Evolutionary conservation across 768 basidiomycete species (phyloP).

Genomic region (Candolleomyces eurysporus): DNA sequence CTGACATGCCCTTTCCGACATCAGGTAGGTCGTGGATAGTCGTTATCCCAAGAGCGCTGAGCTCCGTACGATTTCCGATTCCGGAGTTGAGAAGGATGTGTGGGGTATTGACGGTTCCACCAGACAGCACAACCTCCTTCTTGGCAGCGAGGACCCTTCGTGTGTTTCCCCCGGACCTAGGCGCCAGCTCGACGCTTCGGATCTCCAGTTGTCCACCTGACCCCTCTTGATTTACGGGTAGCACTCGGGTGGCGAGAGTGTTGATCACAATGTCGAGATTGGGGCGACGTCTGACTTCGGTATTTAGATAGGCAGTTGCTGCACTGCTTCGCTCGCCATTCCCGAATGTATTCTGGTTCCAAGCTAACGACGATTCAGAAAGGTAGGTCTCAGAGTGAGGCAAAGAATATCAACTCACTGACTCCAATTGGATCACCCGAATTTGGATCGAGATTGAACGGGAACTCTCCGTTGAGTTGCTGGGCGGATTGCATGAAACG

Average conservation of each 20-base stretch:
- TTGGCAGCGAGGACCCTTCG: constrained; percentile 6
- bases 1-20: background rate
- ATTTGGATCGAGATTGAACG: constrained; percentile 27
- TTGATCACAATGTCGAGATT: constrained; percentile 31
- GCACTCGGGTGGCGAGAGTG: constrained; percentile 21
- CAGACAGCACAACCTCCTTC: constrained; percentile 13
- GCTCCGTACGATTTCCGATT: constrained; percentile 9
- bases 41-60: background rate
- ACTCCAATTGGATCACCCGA: constrained; percentile 25
- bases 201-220: background rate
- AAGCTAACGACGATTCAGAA: constrained; percentile 5
- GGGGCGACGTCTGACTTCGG: constrained; percentile 15
- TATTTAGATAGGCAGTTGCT: constrained; percentile 21
- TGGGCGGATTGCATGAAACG: constrained; percentile 27
- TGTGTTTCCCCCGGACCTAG: background rate
- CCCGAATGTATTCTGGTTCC: constrained; percentile 19
- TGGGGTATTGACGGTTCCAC: constrained; percentile 10
- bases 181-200: constrained; percentile 6
- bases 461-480: constrained; percentile 24
- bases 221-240: background rate
- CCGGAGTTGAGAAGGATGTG: constrained; percentile 16
- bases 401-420: constrained; percentile 4
- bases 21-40: constrained; percentile 1
- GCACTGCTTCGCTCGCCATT: constrained; percentile 23
- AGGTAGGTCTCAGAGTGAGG: background rate